A percentile compares a stretch with the other conserved stretches of the same genome.
phyloP scores from a whole-genome alignment of 225 moss, liverwort and hornwort genomes.

The Polytrichum formosum region DNA sequence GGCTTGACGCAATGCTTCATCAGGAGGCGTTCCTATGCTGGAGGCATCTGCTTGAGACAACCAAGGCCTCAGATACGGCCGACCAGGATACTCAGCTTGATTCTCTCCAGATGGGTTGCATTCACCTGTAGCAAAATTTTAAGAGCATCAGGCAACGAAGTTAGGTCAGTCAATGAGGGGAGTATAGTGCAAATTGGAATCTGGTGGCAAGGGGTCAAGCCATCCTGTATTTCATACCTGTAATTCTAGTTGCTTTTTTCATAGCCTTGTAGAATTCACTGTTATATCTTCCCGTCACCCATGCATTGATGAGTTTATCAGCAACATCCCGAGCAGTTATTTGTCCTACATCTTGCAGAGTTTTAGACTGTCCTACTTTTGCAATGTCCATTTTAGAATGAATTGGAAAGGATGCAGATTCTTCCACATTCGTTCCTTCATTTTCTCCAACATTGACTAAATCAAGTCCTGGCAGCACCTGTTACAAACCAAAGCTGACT shows the following conservation, averaged over 20 bases:
- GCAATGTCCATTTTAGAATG: neutral
- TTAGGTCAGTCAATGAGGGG: too few species aligned
- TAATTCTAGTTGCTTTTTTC: slow-evolving; percentile 5
- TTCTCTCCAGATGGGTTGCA: neutral
- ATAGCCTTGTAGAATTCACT: slow-evolving; percentile 11
- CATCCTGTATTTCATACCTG: neutral
- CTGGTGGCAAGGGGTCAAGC: too few species aligned
- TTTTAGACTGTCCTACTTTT: neutral
- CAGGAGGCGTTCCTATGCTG: neutral
- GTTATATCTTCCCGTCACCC: slow-evolving; percentile 10
- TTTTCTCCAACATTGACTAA: neutral
- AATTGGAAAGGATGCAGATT: neutral
- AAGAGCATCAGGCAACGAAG: too few species aligned
- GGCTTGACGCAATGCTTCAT: slow-evolving; percentile 1
- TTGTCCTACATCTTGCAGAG: neutral
- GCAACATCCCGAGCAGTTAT: slow-evolving; percentile 9
- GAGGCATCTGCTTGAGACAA: slow-evolving; percentile 4
- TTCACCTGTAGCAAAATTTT: slow-evolving; percentile 2
- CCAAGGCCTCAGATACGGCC: slow-evolving; percentile 9
- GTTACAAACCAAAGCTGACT: neutral
- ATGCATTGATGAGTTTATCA: slow-evolving; percentile 12
- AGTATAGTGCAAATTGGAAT: too few species aligned
- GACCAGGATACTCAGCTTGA: neutral
- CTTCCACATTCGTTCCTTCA: neutral
- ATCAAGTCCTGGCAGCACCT: neutral